phyloP scores from a whole-genome alignment of 2,329 filamentous ascomycete genomes.

The Emergomyces africanus region DNA sequence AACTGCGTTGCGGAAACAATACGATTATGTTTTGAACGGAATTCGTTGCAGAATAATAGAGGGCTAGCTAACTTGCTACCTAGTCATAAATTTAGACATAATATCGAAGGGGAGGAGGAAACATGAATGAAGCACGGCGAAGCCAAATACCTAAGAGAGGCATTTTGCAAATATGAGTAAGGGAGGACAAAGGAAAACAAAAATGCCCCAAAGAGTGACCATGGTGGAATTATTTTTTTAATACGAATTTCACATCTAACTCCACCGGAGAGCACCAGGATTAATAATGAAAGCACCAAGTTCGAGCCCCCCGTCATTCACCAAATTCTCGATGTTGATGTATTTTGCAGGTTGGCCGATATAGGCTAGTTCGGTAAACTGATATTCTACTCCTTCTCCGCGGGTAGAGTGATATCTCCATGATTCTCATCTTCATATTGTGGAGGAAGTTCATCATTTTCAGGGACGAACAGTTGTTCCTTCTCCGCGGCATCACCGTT shows the following conservation, averaged over 20 bases:
- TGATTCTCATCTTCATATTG: constrained; percentile 25
- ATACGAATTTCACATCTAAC: neutral
- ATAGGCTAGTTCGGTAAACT: neutral
- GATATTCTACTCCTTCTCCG: constrained; percentile 21
- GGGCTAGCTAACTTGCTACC: neutral
- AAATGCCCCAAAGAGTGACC: neutral
- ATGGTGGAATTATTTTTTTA: neutral
- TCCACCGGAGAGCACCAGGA: neutral
- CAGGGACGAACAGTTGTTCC: constrained; percentile 23
- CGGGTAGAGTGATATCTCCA: constrained; percentile 12
- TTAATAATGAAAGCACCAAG: neutral
- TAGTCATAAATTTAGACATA: neutral
- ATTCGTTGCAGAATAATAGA: neutral
- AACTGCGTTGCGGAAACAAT: neutral
- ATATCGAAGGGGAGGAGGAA: neutral
- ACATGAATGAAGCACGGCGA: neutral
- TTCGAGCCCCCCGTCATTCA: neutral
- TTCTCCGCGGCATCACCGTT: constrained; percentile 31
- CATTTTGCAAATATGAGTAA: neutral
- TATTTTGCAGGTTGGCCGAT: neutral
- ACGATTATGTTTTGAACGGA: neutral
- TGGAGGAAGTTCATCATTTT: constrained; percentile 20
- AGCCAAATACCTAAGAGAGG: neutral
- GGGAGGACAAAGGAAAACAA: neutral
- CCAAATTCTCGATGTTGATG: too few relatives aligned